phyloP scores from a whole-genome alignment of 2,329 filamentous ascomycete genomes.

The Orbilia quercus region DNA sequence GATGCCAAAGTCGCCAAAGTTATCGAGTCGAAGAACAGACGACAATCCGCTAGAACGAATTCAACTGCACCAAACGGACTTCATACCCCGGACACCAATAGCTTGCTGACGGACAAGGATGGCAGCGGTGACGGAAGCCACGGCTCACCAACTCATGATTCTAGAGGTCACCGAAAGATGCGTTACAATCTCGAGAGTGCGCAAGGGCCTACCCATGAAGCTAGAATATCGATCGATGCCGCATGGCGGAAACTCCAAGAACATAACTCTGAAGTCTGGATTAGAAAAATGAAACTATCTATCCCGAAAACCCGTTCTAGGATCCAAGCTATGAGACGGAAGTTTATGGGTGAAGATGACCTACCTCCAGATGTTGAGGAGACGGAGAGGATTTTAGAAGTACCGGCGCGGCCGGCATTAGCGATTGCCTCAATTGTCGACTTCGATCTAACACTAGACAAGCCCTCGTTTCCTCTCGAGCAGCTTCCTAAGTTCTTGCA shows the following conservation, averaged over 20 bases:
- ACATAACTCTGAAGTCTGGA: slow-evolving; percentile 92
- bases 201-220: slow-evolving; percentile 76
- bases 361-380: slow-evolving; percentile 84
- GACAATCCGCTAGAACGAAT: slow-evolving; percentile 57
- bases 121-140: slow-evolving; percentile 12
- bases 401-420: slow-evolving; percentile 84
- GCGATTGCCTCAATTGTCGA: slow-evolving; percentile 85
- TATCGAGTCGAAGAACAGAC: slow-evolving; percentile 74
- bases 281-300: slow-evolving; percentile 74
- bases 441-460: slow-evolving; percentile 85
- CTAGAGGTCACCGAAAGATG: slow-evolving; percentile 61
- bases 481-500: slow-evolving; percentile 87
- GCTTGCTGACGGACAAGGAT: slow-evolving; percentile 32
- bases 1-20: slow-evolving; percentile 86
- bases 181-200: slow-evolving; percentile 84
- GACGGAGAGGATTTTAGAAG: slow-evolving; percentile 83
- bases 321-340: slow-evolving; percentile 80
- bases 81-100: slow-evolving; percentile 43
- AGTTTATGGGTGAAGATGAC: slow-evolving; percentile 85
- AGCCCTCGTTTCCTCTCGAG: slow-evolving; percentile 86
- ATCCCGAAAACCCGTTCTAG: slow-evolving; percentile 70
- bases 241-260: slow-evolving; percentile 79
- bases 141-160: slow-evolving; percentile 37
- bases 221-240: slow-evolving; percentile 79
- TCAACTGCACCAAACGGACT: slow-evolving; percentile 35